Conservation (phyloP, 805 yeast genomes). For the Starmerella khaoyaiensis region DNA sequence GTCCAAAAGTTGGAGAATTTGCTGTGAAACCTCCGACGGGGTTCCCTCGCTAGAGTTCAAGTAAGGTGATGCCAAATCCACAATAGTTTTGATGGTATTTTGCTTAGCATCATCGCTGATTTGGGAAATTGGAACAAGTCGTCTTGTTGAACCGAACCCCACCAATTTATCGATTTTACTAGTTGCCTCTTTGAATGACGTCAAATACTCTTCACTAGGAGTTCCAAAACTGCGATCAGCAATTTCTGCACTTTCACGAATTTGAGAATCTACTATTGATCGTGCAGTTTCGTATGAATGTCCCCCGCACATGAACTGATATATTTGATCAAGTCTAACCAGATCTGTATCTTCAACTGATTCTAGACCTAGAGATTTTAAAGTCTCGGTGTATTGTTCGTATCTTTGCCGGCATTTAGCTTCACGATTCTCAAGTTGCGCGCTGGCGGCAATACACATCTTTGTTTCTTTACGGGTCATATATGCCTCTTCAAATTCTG, state of each 20-base stretch:
- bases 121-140: slow-evolving; percentile 19
- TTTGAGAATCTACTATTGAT: slow-evolving; percentile 42
- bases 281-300: slow-evolving; percentile 43
- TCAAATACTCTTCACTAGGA: slow-evolving; percentile 20
- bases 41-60: slow-evolving; percentile 21
- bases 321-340: slow-evolving; percentile 41
- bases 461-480: slow-evolving; percentile 57
- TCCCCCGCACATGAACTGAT: slow-evolving; percentile 46
- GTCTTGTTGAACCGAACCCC: slow-evolving; percentile 29
- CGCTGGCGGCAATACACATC: slow-evolving; percentile 40
- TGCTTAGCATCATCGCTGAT: slow-evolving; percentile 3
- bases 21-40: slow-evolving; percentile 31
- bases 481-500: slow-evolving; percentile 45
- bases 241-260: slow-evolving; percentile 29
- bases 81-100: slow-evolving; percentile 16
- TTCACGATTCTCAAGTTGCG: slow-evolving; percentile 33
- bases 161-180: slow-evolving; percentile 23
- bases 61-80: slow-evolving; percentile 16
- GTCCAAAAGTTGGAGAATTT: slow-evolving; percentile 34
- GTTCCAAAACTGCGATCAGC: slow-evolving; percentile 27
- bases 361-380: slow-evolving; percentile 24
- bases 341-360: slow-evolving; percentile 27
- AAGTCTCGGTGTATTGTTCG: slow-evolving; percentile 26
- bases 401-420: slow-evolving; percentile 28
- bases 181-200: slow-evolving; percentile 34